Evolutionary conservation across 2,329 filamentous ascomycete genomes (phyloP).

Genomic region (Podosphaera leucotricha): DNA sequence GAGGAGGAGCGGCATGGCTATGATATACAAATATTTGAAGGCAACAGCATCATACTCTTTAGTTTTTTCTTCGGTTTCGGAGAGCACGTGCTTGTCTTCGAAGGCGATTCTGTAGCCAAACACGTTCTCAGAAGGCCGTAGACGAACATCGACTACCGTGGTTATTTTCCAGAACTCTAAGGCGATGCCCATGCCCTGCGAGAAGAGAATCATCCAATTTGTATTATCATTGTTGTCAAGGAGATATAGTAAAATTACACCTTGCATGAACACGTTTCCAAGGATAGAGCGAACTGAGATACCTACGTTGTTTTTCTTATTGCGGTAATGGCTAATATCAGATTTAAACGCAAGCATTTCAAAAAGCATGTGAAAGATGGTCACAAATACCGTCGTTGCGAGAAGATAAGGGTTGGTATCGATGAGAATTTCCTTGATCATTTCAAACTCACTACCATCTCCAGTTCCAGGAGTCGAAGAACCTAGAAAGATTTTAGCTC

Average conservation of each 20-base stretch:
- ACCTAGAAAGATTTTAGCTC: slow-evolving; percentile 7
- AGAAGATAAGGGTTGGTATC: slow-evolving; percentile 88
- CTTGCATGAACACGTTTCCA: slow-evolving; percentile 94
- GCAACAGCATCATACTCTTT: slow-evolving; percentile 96
- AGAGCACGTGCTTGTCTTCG: slow-evolving; percentile 92
- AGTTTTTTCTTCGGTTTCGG: slow-evolving; percentile 88
- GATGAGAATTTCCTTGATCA: slow-evolving; percentile 86
- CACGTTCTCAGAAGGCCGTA: slow-evolving; percentile 44
- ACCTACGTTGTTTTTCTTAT: slow-evolving; percentile 98
- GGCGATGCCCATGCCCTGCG: slow-evolving; percentile 44
- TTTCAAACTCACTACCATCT: slow-evolving; percentile 84
- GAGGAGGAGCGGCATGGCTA: slow-evolving; percentile 67
- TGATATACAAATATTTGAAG: slow-evolving; percentile 88
- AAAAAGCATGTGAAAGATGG: slow-evolving; percentile 77
- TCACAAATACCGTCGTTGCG: slow-evolving; percentile 61
- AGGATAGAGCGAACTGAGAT: slow-evolving; percentile 91
- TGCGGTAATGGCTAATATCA: slow-evolving; percentile 92
- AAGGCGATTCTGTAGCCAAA: slow-evolving; percentile 65
- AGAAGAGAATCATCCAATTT: slow-evolving; percentile 91
- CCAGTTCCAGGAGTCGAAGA: slow-evolving; percentile 39
- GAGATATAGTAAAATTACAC: slow-evolving; percentile 85
- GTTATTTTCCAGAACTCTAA: slow-evolving; percentile 88
- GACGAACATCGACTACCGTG: slow-evolving; percentile 70
- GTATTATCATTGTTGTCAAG: slow-evolving; percentile 95
- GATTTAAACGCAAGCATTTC: slow-evolving; percentile 93